Evolutionary conservation across 2,329 filamentous ascomycete species (phyloP).

Genomic region (Botryotinia calthae): DNA sequence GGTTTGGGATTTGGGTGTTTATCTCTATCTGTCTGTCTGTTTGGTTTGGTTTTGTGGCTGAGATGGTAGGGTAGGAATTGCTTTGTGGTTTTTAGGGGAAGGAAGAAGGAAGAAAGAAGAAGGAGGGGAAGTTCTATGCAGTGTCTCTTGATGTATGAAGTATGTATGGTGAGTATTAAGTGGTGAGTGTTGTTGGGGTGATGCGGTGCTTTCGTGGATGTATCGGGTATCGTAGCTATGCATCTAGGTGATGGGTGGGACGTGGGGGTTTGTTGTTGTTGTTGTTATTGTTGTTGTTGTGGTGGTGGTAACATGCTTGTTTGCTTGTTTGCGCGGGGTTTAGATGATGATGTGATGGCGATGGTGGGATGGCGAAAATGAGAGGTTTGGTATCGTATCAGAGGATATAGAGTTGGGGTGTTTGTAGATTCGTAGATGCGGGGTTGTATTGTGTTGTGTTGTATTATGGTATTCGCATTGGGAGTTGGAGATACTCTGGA

Average conservation of each 20-base stretch:
- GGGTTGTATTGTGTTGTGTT: background rate
- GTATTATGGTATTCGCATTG: background rate
- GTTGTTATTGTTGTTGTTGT: too few species aligned
- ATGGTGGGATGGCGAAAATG: background rate
- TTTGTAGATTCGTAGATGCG: background rate
- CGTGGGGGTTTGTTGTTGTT: background rate
- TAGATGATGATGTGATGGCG: background rate
- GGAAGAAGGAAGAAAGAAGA: too few species aligned
- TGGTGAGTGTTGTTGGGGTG: too few species aligned
- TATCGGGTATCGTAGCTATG: too few species aligned
- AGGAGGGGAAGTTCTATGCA: background rate
- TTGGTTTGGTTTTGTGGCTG: background rate
- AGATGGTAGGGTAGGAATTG: background rate
- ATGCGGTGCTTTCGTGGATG: too few species aligned
- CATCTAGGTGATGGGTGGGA: background rate
- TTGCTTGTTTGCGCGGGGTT: background rate
- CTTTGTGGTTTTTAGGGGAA: background rate
- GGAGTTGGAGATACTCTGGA: background rate
- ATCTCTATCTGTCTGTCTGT: background rate
- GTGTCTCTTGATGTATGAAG: background rate
- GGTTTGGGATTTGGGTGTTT: background rate
- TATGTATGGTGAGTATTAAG: too few species aligned
- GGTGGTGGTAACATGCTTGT: too few species aligned
- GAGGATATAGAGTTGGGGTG: background rate
- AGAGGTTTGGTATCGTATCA: background rate